Evolutionary conservation across 805 yeast species (phyloP), one percentile per base, ranked within the genome.

Genomic region (Candida patagonica): DNA sequence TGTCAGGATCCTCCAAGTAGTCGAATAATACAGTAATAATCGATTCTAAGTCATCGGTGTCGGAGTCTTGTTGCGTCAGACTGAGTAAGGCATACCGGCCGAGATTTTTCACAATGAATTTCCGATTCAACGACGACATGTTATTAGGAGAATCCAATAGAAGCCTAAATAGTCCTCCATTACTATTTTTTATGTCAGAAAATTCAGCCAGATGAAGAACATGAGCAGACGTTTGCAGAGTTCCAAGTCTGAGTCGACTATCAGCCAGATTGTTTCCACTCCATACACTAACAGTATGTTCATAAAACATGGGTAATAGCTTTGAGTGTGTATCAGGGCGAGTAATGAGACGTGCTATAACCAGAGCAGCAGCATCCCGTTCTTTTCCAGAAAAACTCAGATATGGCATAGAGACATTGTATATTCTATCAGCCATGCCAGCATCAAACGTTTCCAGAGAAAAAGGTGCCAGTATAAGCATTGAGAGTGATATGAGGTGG

Each of bases 381-480:
- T 73, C 78, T 42, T 75, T 75, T 4, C 85, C 82, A 4, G 77
- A 68, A 12, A 60, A 59, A 4, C 50, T 54, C 30, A 73, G 56
- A 38, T 56, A 59, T 1, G 32, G 30, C 3, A 54, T 36, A 0
- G 71, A 67, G 6, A 69, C 44, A 0, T 48, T 42, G 32, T 64
- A 68, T 1, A 79, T 49, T 2, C 54, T 39, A 1, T 50, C 46
- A 4, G 70, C 55, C 0, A 57, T 41, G 0, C 53, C 42, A 2
- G 54, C 45, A 1, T 58, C 59, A 12, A 79, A 57, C 0, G 59
- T 46, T 1, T 56, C 59, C 20, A 88, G 61, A 1, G 73, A 68
- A 52, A 88, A 87, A 0, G 97, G 96, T 0, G 78, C 74, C n/a
- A 82, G 61, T 0, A 77, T 70, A 17, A 87, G 60, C 7, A 79